phyloP scores from a whole-genome alignment of 352 stramenopile species.

The Globisporangium irregulare region DNA sequence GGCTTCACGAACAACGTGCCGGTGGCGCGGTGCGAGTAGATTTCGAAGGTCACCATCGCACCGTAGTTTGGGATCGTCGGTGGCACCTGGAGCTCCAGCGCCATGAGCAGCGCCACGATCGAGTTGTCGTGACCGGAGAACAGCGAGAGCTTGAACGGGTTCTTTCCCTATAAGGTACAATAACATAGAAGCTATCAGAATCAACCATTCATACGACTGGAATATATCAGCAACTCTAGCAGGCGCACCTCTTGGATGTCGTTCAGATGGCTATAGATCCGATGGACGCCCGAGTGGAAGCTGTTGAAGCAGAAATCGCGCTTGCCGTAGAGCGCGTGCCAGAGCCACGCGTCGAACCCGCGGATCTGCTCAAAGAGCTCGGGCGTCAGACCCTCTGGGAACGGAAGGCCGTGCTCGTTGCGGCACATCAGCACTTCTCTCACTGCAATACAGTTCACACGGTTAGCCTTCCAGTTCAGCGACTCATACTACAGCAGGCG shows the following conservation, averaged over 20 bases:
- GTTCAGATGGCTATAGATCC: slow-evolving; percentile 51
- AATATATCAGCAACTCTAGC: slow-evolving; percentile 1
- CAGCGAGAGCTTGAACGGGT: slow-evolving; percentile 55
- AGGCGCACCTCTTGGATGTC: slow-evolving; percentile 35
- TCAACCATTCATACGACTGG: not conserved
- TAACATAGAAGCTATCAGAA: slow-evolving; percentile 2
- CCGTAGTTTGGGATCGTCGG: slow-evolving; percentile 63
- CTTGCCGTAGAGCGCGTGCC: slow-evolving; percentile 71
- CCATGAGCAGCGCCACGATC: slow-evolving; percentile 63
- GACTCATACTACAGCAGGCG: not conserved
- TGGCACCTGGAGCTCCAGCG: slow-evolving; percentile 54
- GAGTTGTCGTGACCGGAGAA: slow-evolving; percentile 84
- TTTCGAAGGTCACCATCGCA: slow-evolving; percentile 72
- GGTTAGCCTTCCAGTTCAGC: not conserved
- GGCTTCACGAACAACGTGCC: slow-evolving; percentile 45
- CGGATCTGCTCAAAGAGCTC: slow-evolving; percentile 63
- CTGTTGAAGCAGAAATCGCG: slow-evolving; percentile 57
- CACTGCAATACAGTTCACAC: slow-evolving; percentile 34
- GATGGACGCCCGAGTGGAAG: slow-evolving; percentile 53
- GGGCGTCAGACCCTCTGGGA: slow-evolving; percentile 49
- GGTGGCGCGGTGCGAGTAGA: slow-evolving; percentile 44
- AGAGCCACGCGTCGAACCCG: slow-evolving; percentile 72
- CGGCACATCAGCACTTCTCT: slow-evolving; percentile 69
- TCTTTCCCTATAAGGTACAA: slow-evolving; percentile 6
- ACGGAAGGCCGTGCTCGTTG: slow-evolving; percentile 51